A percentile compares a stretch with the other conserved stretches of the same genome.
phyloP scores from a whole-genome alignment of 192 early-diverging fungal genomes.

The Backusella morwellensis region DNA sequence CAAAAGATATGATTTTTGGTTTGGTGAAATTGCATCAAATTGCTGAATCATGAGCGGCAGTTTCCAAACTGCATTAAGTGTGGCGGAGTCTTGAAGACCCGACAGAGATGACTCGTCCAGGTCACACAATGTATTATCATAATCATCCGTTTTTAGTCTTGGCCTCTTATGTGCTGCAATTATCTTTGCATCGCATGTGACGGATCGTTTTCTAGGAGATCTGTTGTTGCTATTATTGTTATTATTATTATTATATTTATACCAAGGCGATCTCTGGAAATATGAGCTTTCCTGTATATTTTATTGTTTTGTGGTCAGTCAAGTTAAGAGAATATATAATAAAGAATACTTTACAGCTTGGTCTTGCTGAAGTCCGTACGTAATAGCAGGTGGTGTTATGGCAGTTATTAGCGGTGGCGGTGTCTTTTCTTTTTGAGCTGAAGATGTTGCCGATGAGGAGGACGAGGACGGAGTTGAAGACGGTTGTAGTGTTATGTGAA shows the following conservation, averaged over 20 bases:
- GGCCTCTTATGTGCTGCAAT: slow-evolving; percentile 10
- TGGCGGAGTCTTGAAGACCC: background rate
- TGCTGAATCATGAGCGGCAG: slow-evolving; percentile 30
- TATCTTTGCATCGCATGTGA: slow-evolving; percentile 14
- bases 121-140: background rate
- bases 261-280: background rate
- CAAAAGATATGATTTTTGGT: slow-evolving; percentile 84
- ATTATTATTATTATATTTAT: background rate
- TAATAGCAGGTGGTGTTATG: background rate
- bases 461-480: background rate
- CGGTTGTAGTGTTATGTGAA: slow-evolving; percentile 5
- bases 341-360: background rate
- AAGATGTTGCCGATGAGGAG: background rate
- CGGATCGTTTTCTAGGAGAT: slow-evolving; percentile 14
- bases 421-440: background rate
- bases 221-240: background rate
- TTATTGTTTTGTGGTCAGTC: background rate
- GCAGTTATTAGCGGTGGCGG: background rate
- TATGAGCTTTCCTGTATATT: background rate
- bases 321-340: background rate
- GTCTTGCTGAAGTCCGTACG: background rate
- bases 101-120: background rate
- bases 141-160: background rate
- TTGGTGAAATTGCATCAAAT: slow-evolving; percentile 76
- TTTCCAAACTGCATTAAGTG: slow-evolving; percentile 8